Conservation (phyloP, 129 eudicot species). For the Tanacetum coccineum region DNA sequence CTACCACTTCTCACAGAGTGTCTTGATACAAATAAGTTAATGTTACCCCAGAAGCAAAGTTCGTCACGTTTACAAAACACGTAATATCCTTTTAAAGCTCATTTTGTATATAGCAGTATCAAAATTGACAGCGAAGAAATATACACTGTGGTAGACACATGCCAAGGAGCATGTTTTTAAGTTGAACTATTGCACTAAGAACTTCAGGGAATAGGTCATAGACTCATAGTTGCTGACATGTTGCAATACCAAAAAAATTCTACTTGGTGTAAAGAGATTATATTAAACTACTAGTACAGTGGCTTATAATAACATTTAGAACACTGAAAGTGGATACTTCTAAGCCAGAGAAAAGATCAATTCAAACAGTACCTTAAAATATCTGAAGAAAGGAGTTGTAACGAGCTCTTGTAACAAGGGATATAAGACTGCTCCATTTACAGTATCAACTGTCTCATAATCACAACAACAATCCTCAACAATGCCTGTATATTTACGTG, state of each 20-base stretch:
- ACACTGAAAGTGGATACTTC: background rate
- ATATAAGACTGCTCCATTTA: slow-evolving; percentile 35
- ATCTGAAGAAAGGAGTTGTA: slow-evolving; percentile 37
- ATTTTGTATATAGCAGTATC: background rate
- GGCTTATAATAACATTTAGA: background rate
- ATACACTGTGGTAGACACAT: slow-evolving; percentile 3
- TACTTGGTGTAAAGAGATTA: background rate
- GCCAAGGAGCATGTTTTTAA: slow-evolving; percentile 2
- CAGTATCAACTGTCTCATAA: slow-evolving; percentile 41
- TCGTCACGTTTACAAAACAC: no score
- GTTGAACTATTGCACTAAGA: background rate
- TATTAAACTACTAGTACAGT: background rate
- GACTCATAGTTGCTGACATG: background rate
- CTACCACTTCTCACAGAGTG: no score
- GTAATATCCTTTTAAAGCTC: no score
- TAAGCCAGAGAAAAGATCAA: slow-evolving; percentile 5
- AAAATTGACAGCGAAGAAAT: background rate
- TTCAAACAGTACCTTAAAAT: slow-evolving; percentile 27
- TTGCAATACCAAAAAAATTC: background rate
- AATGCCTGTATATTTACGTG: slow-evolving; percentile 69
- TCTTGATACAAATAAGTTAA: no score
- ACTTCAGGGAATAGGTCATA: background rate
- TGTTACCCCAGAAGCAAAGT: no score
- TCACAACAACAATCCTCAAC: slow-evolving; percentile 97
- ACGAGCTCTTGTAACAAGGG: slow-evolving; percentile 38